Conservation (phyloP, 1,284 basidiomycete genomes). For the Sporisorium exsertum region DNA sequence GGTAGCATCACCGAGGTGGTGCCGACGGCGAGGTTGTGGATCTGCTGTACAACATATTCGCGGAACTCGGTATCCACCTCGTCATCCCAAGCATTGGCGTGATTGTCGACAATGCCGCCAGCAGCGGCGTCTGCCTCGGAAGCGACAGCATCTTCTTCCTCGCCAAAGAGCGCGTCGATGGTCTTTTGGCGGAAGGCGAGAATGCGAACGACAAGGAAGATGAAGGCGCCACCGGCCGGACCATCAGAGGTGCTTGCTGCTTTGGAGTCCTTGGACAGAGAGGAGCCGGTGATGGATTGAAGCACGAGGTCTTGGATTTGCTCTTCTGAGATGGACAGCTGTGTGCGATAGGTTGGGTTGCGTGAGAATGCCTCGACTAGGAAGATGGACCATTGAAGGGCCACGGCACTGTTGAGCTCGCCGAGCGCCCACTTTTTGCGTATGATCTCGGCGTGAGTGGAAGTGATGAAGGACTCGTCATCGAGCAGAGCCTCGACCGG, state of each 20-base stretch:
- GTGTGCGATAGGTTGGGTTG: slow-evolving; percentile 52
- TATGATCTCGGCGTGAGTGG: slow-evolving; percentile 61
- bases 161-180: slow-evolving; percentile 72
- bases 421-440: slow-evolving; percentile 76
- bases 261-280: slow-evolving; percentile 72
- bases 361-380: slow-evolving; percentile 58
- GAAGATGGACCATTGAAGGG: slow-evolving; percentile 86
- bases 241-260: slow-evolving; percentile 78
- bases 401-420: slow-evolving; percentile 79
- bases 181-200: slow-evolving; percentile 68
- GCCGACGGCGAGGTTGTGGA: slow-evolving; percentile 56
- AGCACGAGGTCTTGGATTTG: slow-evolving; percentile 55
- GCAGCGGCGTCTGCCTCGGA: slow-evolving; percentile 55
- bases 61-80: slow-evolving; percentile 65
- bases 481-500: slow-evolving; percentile 49
- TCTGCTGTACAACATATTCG: slow-evolving; percentile 64
- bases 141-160: slow-evolving; percentile 70
- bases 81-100: slow-evolving; percentile 67
- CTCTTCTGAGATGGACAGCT: slow-evolving; percentile 58
- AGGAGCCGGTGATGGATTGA: slow-evolving; percentile 49
- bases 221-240: slow-evolving; percentile 84
- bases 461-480: slow-evolving; percentile 64
- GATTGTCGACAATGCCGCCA: slow-evolving; percentile 50
- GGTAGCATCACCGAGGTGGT: slow-evolving; percentile 60
- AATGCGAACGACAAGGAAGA: slow-evolving; percentile 74